Evolutionary conservation across 2,329 filamentous ascomycete species (phyloP), one percentile per base, ranked within the genome.

Genomic region (Alternaria sp.): DNA sequence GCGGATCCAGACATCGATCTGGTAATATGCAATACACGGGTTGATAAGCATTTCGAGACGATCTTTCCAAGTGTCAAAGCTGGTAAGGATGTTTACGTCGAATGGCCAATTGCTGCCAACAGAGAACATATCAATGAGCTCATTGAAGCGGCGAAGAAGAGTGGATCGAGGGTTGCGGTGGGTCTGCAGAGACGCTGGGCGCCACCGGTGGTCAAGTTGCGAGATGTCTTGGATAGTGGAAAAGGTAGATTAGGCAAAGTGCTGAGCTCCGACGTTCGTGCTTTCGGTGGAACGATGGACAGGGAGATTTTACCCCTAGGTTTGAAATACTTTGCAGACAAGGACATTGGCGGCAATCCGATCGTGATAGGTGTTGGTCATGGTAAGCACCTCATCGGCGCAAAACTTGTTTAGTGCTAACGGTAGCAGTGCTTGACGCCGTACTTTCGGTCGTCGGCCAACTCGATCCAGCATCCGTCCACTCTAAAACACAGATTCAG

Each of bases 21-120:
- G 62, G 85, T 89, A 1, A 83, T 89, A 5, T 84, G 84, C 63
- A 74, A 74, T 38, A 87, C 85, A 0, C 80, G 85, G 2, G 86
- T 87, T 0, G 85, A 88, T 62, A 80, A 79, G 2, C 87, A 89
- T 62, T 78, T 82, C 44, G 64, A 76, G 3, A 82, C 81, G 0
- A 77, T 82, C 0, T 72, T 80, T 6, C 83, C 86, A 0, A 83
- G 82, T 16, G 62, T 88, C 1, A 76, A 78, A 16, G 83, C 83
- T 0, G 86, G 86, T 0, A 89, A 88, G 69, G 69, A 78, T 0
- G 80, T 85, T 0, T 89, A 79, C 54, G 75, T 83, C 7, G 84
- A 85, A 62, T 84, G 83, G 83, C 84, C 82, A 6, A 60, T 84
- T 2, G 83, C 75, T 0, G 67, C 74, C 4, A 81, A 77, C 32